Evolutionary conservation across 2,329 filamentous ascomycete species (phyloP).

Genomic region (Penicillium crustosum): DNA sequence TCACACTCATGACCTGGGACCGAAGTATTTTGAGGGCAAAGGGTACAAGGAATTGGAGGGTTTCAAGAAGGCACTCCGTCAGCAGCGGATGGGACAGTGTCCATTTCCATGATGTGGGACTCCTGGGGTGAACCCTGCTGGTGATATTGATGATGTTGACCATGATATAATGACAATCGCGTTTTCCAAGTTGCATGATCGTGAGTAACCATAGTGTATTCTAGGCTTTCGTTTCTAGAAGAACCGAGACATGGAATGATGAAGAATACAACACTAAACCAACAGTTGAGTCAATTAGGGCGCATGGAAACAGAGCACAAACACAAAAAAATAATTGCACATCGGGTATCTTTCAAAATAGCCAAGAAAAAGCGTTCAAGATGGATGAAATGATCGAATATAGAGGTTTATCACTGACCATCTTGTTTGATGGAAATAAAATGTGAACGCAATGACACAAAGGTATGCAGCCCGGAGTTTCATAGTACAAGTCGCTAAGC

Average conservation of each 20-base stretch:
- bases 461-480: background rate
- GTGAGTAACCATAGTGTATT: background rate
- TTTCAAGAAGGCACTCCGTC: constrained; percentile 44
- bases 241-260: background rate
- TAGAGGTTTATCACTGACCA: constrained; percentile 10
- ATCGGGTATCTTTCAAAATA: constrained; percentile 33
- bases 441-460: background rate
- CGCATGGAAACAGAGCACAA: background rate
- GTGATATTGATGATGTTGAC: background rate
- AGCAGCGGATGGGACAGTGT: constrained; percentile 46
- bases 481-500: constrained; percentile 8
- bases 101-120: constrained; percentile 39
- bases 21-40: constrained; percentile 53
- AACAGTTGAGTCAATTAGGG: background rate
- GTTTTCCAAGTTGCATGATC: background rate
- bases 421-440: background rate
- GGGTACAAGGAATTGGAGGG: constrained; percentile 40
- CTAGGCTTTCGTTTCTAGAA: background rate
- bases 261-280: background rate
- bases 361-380: constrained; percentile 10
- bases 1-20: constrained; percentile 61
- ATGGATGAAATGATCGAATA: constrained; percentile 5
- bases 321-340: constrained; percentile 18
- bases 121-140: background rate
- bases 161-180: background rate